A percentile compares a stretch with the other conserved stretches of the same genome.
Evolutionary conservation across 2,329 filamentous ascomycete genomes (phyloP).

Genomic region (Fusarium chlamydosporum): DNA sequence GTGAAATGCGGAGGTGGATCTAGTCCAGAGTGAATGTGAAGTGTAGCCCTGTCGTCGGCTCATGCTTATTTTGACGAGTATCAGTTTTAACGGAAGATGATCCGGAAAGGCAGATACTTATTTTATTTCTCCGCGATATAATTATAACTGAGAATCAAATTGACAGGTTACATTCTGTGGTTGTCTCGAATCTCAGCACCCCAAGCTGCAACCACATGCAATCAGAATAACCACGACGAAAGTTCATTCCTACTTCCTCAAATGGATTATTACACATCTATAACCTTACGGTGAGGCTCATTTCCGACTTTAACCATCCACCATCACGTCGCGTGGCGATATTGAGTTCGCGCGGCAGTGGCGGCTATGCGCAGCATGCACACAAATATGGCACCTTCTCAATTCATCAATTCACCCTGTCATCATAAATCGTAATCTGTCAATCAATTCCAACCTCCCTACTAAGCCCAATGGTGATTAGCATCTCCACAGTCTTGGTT

Average conservation of each 20-base stretch:
- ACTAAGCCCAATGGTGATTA: neutral
- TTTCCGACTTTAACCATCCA: neutral
- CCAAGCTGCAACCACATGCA: neutral
- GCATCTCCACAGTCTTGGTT: neutral
- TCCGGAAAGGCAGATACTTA: too few species aligned
- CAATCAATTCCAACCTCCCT: neutral
- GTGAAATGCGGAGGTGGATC: conserved; percentile 1
- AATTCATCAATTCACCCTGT: neutral
- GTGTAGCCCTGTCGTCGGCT: neutral
- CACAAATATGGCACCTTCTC: neutral
- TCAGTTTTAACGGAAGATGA: fast-evolving
- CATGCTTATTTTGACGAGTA: neutral
- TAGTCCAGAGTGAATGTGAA: neutral
- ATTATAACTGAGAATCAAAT: neutral
- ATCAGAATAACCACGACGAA: neutral
- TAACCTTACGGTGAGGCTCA: neutral
- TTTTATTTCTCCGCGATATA: too few species aligned
- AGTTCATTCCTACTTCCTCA: neutral
- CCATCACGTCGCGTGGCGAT: neutral
- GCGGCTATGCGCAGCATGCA: neutral
- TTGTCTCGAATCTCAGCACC: too few species aligned
- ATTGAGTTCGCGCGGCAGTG: neutral
- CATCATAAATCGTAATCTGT: neutral
- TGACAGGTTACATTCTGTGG: neutral
- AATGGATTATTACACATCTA: neutral